Conservation (phyloP, 495 filamentous ascomycete genomes). For the Penicillium macrosclerotiorum region DNA sequence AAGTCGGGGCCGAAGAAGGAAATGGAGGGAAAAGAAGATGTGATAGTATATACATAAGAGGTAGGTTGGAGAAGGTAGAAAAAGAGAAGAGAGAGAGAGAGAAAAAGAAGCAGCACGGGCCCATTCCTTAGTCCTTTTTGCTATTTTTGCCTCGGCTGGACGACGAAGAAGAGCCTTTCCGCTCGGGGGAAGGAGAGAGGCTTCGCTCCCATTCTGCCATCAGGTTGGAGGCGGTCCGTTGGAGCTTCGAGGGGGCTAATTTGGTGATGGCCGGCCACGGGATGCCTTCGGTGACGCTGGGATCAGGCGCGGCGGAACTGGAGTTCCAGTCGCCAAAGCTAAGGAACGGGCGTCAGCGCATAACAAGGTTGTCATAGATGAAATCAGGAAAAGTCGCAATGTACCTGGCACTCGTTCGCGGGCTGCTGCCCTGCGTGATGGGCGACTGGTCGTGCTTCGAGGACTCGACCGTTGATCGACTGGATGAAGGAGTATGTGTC, state of each 20-base stretch:
- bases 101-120: not conserved
- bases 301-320: constrained; percentile 27
- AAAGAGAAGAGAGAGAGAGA: constrained; percentile 8
- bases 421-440: constrained; percentile 45
- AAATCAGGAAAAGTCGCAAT: constrained; percentile 35
- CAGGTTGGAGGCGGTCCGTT: constrained; percentile 64
- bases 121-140: constrained; percentile 36
- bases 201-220: constrained; percentile 77
- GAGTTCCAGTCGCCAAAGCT: constrained; percentile 46
- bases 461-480: constrained; percentile 43
- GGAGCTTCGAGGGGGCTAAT: constrained; percentile 64
- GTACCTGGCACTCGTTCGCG: constrained; percentile 55
- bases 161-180: constrained; percentile 20
- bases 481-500: constrained; percentile 47
- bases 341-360: constrained; percentile 29
- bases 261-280: constrained; percentile 65
- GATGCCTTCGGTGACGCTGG: constrained; percentile 54
- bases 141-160: constrained; percentile 25
- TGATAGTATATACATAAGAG: constrained; percentile 23
- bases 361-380: constrained; percentile 32
- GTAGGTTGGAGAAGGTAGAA: too few species aligned
- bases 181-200: constrained; percentile 37
- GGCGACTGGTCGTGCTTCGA: constrained; percentile 46
- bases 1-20: constrained; percentile 21
- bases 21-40: constrained; percentile 22